These are phyloP conservation scores for Phycomyces blakesleeanus DNA, from an alignment of 192 early-diverging fungal genomes.

Conservation along the genomic window DNA sequence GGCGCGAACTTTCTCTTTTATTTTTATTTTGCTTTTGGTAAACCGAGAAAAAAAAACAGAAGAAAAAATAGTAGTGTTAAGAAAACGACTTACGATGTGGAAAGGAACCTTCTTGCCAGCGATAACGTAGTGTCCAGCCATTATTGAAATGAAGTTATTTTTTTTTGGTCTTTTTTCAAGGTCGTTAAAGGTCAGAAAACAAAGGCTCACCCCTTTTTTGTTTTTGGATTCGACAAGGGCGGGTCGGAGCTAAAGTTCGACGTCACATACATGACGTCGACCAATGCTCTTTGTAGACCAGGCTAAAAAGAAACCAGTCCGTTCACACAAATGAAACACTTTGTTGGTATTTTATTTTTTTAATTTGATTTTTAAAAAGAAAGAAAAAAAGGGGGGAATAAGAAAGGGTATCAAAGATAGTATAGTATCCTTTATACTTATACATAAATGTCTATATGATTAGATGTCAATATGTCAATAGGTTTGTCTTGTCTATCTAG, in stretches of 20 bases:
- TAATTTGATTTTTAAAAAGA: too few relatives aligned
- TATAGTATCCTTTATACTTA: too few relatives aligned
- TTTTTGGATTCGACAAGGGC: conserved; percentile 4
- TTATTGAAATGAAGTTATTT: conserved; percentile 19
- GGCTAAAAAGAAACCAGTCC: neutral
- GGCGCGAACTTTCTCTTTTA: too few relatives aligned
- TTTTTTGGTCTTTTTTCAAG: neutral
- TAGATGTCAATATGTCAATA: too few relatives aligned
- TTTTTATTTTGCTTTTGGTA: neutral
- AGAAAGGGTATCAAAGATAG: too few relatives aligned
- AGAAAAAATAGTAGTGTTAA: neutral
- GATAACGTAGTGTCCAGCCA: conserved; percentile 40
- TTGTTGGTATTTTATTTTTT: too few relatives aligned
- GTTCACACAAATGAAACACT: neutral
- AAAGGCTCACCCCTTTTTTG: neutral
- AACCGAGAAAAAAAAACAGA: neutral
- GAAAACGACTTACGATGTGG: conserved; percentile 30
- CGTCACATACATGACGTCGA: conserved; percentile 2
- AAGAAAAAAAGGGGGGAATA: too few relatives aligned
- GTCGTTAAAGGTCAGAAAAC: too few relatives aligned
- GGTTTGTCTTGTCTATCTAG: too few relatives aligned
- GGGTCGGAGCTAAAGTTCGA: neutral
- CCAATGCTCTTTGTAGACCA: neutral
- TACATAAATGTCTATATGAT: too few relatives aligned
- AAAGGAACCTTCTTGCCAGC: conserved; percentile 32